Conservation (phyloP, 73 alveolate genomes). For the Tetrahymena thermophila region DNA sequence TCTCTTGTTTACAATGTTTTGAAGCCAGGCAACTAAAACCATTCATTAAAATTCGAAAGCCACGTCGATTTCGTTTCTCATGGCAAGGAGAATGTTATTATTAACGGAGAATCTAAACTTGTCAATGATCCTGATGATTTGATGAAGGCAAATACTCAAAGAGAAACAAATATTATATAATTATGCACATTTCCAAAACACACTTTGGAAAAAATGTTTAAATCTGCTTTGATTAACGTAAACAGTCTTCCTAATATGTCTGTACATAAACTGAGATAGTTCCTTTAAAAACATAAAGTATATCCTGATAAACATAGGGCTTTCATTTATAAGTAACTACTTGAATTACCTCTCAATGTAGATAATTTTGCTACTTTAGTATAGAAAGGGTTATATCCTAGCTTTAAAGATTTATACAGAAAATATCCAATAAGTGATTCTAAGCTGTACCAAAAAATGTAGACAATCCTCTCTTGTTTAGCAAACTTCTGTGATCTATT, state of each 20-base stretch:
- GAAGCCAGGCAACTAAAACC: not conserved
- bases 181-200: not conserved
- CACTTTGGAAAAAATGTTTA: not conserved
- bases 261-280: not conserved
- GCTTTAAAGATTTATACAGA: not conserved
- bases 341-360: not conserved
- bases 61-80: not conserved
- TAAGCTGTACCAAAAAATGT: not conserved
- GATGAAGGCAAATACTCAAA: not conserved
- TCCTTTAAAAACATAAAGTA: not conserved
- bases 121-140: not conserved
- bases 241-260: not conserved
- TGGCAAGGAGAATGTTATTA: not conserved
- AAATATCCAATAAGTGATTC: not conserved
- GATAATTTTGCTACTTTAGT: not conserved
- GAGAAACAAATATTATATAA: not conserved
- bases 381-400: not conserved
- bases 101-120: not conserved
- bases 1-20: not conserved
- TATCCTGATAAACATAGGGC: not conserved
- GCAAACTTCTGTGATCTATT: not conserved
- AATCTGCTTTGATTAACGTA: not conserved
- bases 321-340: not conserved
- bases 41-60: not conserved
- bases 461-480: not conserved